Conservation (phyloP, 352 stramenopile species). For the Globisporangium heterothallicum region DNA sequence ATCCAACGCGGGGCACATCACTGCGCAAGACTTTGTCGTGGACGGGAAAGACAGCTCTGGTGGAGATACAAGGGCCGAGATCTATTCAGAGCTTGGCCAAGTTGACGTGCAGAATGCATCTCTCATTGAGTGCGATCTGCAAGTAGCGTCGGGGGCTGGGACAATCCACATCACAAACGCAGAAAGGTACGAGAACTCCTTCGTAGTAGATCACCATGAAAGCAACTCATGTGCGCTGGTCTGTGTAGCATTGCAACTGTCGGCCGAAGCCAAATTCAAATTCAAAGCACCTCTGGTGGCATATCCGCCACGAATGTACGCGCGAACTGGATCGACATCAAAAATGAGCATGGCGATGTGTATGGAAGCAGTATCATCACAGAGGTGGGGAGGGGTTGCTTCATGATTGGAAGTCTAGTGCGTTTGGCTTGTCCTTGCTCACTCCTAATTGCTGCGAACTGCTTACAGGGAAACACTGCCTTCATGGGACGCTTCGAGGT, state of each 20-base stretch:
- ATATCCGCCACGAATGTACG: constrained; percentile 35
- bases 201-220: neutral
- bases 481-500: constrained; percentile 70
- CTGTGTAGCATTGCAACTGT: constrained; percentile 30
- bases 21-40: constrained; percentile 33
- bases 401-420: neutral
- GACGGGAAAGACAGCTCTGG: constrained; percentile 21
- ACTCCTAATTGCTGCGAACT: neutral
- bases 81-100: constrained; percentile 44
- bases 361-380: constrained; percentile 26
- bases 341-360: constrained; percentile 40
- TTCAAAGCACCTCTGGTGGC: constrained; percentile 37
- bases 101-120: constrained; percentile 38
- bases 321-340: constrained; percentile 58
- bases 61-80: constrained; percentile 21
- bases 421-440: neutral
- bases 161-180: constrained; percentile 32
- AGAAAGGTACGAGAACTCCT: constrained; percentile 28
- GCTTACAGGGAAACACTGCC: constrained; percentile 40
- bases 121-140: constrained; percentile 48
- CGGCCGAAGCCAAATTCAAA: constrained; percentile 45
- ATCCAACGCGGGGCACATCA: constrained; percentile 49
- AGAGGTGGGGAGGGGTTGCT: constrained; percentile 18
- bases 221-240: neutral
- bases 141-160: constrained; percentile 41